Evolutionary conservation across 1,284 basidiomycete species (phyloP).

Genomic region (Fomes fomentarius): DNA sequence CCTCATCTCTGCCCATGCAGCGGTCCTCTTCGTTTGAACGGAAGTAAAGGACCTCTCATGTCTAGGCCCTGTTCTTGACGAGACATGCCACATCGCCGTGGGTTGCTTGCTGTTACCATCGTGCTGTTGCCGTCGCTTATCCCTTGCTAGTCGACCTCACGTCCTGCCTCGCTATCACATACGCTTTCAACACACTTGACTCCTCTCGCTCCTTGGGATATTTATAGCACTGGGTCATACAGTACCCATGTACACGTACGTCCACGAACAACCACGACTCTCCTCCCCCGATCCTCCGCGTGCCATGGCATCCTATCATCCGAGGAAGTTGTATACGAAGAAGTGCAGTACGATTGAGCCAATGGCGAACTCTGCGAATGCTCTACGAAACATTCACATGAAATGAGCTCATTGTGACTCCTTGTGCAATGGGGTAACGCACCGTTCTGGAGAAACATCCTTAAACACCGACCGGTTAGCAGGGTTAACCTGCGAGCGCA

Average conservation of each 20-base stretch:
- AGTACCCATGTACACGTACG: conserved; percentile 27
- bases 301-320: conserved; percentile 43
- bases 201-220: conserved; percentile 14
- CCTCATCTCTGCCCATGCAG: conserved; percentile 38
- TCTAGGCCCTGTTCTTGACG: conserved; percentile 3
- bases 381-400: conserved; percentile 51
- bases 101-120: background rate
- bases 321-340: conserved; percentile 97
- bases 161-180: background rate
- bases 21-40: conserved; percentile 77
- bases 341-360: conserved; percentile 96
- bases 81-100: background rate
- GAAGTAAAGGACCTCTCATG: conserved; percentile 27
- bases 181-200: conserved; percentile 7
- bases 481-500: conserved; percentile 92
- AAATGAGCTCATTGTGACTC: background rate
- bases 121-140: background rate
- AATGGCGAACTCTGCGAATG: conserved; percentile 95
- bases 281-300: background rate
- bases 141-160: background rate
- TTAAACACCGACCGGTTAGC: conserved; percentile 82
- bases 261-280: conserved; percentile 11
- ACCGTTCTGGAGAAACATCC: conserved; percentile 95
- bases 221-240: conserved; percentile 15
- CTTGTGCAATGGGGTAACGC: conserved; percentile 24